Conservation (phyloP, 2,329 filamentous ascomycete genomes). For the Sclerotinia borealis region DNA sequence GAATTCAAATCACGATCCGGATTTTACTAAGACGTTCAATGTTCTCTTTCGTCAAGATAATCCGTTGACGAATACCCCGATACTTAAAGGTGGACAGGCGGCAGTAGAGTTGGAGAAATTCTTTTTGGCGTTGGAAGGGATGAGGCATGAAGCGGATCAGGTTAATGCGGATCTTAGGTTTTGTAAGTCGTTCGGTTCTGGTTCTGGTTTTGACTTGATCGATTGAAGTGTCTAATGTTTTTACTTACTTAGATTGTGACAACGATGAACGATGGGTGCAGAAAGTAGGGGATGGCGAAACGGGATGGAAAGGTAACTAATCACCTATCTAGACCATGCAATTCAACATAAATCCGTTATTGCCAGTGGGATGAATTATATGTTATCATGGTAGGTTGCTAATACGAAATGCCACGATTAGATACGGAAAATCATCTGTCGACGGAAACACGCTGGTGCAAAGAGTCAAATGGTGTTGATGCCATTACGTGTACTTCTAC, state of each 20-base stretch:
- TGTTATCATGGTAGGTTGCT: too few species aligned
- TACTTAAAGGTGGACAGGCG: neutral
- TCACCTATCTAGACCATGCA: too few species aligned
- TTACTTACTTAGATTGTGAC: neutral
- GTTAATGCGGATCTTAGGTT: neutral
- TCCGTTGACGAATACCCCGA: neutral
- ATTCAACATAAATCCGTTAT: too few species aligned
- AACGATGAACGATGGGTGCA: neutral
- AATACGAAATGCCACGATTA: too few species aligned
- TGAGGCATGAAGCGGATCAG: neutral
- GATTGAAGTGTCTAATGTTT: neutral
- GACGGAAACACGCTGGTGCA: too few species aligned
- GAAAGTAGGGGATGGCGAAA: neutral
- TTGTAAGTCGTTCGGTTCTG: neutral
- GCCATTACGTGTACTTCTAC: too few species aligned
- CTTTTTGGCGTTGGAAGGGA: neutral
- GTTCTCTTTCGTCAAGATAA: neutral
- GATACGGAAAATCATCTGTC: too few species aligned
- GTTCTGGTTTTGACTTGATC: too few species aligned
- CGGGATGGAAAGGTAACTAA: neutral
- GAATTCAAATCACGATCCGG: neutral
- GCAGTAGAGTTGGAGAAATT: neutral
- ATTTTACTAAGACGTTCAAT: neutral
- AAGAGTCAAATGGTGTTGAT: too few species aligned
- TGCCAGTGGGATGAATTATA: too few species aligned